Conservation (phyloP, 2,329 filamentous ascomycete genomes). For the Thelonectria olida region DNA sequence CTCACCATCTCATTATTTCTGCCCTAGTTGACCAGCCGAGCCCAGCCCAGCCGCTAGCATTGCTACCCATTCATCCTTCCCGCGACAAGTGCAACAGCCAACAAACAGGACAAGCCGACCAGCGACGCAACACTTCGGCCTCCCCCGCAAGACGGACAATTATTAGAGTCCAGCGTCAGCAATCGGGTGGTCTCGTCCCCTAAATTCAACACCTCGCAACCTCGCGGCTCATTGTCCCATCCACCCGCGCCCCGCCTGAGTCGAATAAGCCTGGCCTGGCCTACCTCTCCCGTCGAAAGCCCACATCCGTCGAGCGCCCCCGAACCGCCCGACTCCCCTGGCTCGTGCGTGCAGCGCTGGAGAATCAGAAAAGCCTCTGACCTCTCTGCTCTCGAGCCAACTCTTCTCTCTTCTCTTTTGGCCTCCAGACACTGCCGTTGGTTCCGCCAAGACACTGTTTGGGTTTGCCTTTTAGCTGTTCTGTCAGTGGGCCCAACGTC, state of each 20-base stretch:
- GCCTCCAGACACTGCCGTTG: slow-evolving; percentile 7
- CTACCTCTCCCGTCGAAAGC: slow-evolving; percentile 4
- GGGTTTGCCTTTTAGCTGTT: slow-evolving; percentile 7
- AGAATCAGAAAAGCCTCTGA: slow-evolving; percentile 2
- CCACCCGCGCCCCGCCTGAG: slow-evolving; percentile 14
- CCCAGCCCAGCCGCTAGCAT: background rate
- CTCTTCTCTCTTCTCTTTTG: slow-evolving; percentile 5
- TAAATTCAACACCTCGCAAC: background rate
- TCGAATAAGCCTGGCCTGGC: background rate
- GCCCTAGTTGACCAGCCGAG: background rate
- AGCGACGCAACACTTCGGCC: background rate
- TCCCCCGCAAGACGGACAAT: background rate
- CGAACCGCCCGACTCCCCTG: slow-evolving; percentile 11
- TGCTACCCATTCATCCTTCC: slow-evolving; percentile 7
- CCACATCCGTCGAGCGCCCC: slow-evolving; percentile 12
- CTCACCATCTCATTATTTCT: slow-evolving; percentile 4
- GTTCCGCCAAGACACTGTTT: background rate
- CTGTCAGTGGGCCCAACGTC: slow-evolving; percentile 22
- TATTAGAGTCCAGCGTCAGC: slow-evolving; percentile 1
- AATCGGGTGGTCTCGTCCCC: slow-evolving; percentile 12
- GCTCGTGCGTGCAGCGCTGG: slow-evolving; percentile 13
- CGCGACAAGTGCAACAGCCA: slow-evolving; percentile 6
- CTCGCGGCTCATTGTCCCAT: slow-evolving; percentile 17
- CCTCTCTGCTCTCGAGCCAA: background rate
- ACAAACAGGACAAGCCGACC: background rate